Base-by-base conservation (phyloP, 345 rosid species). In the Sisymbrium altissimum region DNA sequence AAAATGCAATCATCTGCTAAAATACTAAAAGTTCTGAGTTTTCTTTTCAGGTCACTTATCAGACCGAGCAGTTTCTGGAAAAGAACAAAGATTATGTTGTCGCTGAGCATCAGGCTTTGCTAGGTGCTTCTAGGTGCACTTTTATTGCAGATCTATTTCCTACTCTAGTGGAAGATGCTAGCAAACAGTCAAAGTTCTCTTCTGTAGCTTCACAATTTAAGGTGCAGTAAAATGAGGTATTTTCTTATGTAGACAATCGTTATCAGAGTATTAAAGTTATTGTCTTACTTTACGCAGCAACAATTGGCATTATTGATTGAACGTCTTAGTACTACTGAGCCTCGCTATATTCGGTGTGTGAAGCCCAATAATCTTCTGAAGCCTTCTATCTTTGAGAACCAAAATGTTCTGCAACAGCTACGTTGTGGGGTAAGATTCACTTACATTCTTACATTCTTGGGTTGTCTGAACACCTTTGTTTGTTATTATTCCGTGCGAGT, bases 301-400 rank as follows among this genome's bases (percentile, higher is more conserved):
- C 97, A 94, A 87, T 66, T 94, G 81, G 85, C 75, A 82, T 46
- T 82, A 61, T 80, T 94, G 84, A 88, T 94, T 64, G 95, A 94
- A 84, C 89, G 96, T 66, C 92, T 94, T 57, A 94, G 90, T 79
- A 62, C 97, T 68, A 86, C 91, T 1, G 96, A 94, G 85, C 98
- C 97, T 59, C 98, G 83, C 83, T 94, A 94, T 78, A 89, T 94
- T 73, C 96, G 97, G 18, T 94, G 98, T 73, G 93, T 91, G 62
- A 94, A 94, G 86, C 97, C 98, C 72, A 94, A 94, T 74, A 91
- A 89, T 83, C 87, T 94, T 78, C 91, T 94, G 48, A 94, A 91
- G 84, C 98, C 96, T 13, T 69, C 92, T 30, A 89, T 89, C 74
- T 94, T 91, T 77, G 97, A 94, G 89, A 89, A 81, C 76, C 86